Base-by-base conservation (phyloP, 1,284 basidiomycete species). In the Tremellales sp. region DNA sequence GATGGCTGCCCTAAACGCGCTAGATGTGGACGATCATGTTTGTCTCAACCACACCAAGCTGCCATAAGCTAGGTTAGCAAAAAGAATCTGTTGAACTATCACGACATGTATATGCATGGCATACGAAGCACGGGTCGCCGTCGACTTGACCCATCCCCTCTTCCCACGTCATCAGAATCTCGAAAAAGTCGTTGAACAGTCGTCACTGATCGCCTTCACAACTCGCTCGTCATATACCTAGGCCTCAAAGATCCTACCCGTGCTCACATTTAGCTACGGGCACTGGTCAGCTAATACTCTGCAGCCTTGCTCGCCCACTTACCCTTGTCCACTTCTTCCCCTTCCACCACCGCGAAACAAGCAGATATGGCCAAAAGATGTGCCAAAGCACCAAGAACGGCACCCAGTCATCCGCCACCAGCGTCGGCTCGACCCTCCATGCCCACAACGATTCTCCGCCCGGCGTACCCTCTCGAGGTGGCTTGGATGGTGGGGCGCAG, bases 1-100 rank as follows among this genome's bases (percentile, higher is more conserved):
- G 54, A 80, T 89, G 77, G 54, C 58, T 4, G 63, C 62, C 21
- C 68, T 89, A 9, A 79, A 86, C 59, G 71, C 60, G 0, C 72
- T 87, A 8, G 84, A 63, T 39, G 43, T 55, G 48, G 61, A 63
- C 40, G 61, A 61, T 40, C 61, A 63, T 40, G 61, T 63, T 3
- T 63, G 61, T 36, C 27, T 63, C 27, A 63, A 63, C 32, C 47
- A 38, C 26, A 63, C 61, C 1, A 47, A 54, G 5, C 46, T 44
- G 10, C 51, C 53, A 24, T 60, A 47, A 40, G n/a, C n/a, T 18
- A 9, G 13, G 19, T 37, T 19, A 22, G 22, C 34, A 36, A n/a
- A n/a, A n/a, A n/a, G n/a, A n/a, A n/a, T n/a, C n/a, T n/a, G n/a
- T n/a, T n/a, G n/a, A n/a, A n/a, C n/a, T n/a, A n/a, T n/a, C n/a